Percentiles rank a stretch among this genome's conserved stretches.
phyloP scores from a whole-genome alignment of 2,329 filamentous ascomycete genomes.

The Fusarium sp. region DNA sequence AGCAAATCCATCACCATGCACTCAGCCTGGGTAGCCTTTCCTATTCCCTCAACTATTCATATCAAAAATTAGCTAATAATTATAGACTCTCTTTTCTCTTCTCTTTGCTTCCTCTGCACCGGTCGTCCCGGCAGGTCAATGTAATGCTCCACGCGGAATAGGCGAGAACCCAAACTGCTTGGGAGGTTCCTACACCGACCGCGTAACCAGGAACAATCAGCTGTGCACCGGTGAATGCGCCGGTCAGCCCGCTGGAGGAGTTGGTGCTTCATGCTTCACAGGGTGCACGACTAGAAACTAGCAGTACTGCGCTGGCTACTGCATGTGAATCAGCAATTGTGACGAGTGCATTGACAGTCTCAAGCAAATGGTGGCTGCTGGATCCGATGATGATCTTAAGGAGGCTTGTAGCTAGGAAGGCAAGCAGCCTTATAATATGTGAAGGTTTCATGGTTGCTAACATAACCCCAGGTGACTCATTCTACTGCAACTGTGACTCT shows the following conservation, averaged over 20 bases:
- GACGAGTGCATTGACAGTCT: background rate
- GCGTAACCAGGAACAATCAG: background rate
- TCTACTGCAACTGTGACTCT: background rate
- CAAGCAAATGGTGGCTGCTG: background rate
- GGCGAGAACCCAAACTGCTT: background rate
- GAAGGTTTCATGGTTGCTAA: accelerated
- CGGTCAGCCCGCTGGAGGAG: background rate
- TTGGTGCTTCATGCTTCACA: background rate
- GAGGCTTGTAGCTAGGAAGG: background rate
- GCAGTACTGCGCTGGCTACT: constrained; percentile 4
- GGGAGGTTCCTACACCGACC: background rate
- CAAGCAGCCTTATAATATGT: accelerated
- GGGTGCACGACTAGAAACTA: constrained; percentile 3
- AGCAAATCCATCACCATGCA: background rate
- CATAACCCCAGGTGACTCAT: background rate
- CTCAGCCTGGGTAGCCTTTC: background rate
- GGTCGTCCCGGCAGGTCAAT: background rate
- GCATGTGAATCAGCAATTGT: background rate
- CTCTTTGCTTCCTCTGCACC: background rate
- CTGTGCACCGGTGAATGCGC: background rate
- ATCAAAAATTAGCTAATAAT: accelerated
- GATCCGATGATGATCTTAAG: background rate
- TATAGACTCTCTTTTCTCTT: background rate
- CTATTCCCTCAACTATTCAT: accelerated
- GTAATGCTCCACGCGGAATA: background rate